Evolutionary conservation across 768 basidiomycete species (phyloP), one percentile per base, ranked within the genome.

Genomic region (Mycena venus): DNA sequence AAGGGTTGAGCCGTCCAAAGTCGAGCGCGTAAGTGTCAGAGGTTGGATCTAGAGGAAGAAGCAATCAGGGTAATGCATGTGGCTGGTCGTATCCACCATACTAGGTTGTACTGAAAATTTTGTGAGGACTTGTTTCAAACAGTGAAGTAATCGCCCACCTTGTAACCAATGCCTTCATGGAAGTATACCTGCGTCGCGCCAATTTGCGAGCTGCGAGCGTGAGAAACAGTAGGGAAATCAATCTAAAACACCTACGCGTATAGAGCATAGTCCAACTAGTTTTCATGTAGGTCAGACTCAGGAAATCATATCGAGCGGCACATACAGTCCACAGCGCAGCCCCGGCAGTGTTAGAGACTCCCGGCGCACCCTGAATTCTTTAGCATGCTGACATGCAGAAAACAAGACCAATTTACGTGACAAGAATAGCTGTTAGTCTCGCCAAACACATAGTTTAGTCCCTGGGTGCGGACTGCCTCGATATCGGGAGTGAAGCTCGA

Each of bases 151-250:
- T 55, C 69, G 36, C 69, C 34, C 60, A 70, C 69, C 34, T 93
- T 94, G 83, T 87, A 94, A 2, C 92, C 93, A 70, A 94, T 84
- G n/a, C 92, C 93, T 72, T 90, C 86, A 78, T 94, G 92, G 85
- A 92, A 92, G 82, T 88, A 91, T 17, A 91, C 74, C 64, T 88
- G 84, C 31, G 87, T 84, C 29, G 91, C 87, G 5, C 90, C 90
- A 25, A 91, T 82, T 75, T 88, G 88, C 9, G 89, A 82, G 21
- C 71, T 72, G 64, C 47, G 31, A 55, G 64, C 56, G 47, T 60
- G 19, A 55, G 59, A 60, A 70, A 47, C 62, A 71, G 53, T 55
- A 65, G 53, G 40, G 21, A 60, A 31, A 51, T 49, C 32, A 66
- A 40, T 49, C 34, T 51, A 29, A 40, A 25, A 49, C 40, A 59